Evolutionary conservation across 352 stramenopile genomes (phyloP).

Genomic region (Phytopythium oedochilum): DNA sequence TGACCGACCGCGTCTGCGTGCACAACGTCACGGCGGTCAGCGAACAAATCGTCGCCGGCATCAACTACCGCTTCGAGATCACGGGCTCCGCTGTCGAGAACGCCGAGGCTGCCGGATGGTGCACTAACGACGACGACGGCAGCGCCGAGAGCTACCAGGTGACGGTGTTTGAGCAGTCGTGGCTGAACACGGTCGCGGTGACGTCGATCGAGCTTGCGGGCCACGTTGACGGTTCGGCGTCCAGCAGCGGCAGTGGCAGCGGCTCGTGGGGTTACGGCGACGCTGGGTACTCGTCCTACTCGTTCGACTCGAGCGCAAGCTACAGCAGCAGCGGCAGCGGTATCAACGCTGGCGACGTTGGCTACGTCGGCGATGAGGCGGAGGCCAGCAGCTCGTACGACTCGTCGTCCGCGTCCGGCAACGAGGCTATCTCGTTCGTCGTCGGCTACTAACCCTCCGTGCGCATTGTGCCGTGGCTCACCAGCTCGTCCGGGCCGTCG

Average conservation of each 20-base stretch:
- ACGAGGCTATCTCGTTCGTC: neutral
- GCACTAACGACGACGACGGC: conserved; percentile 17
- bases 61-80: conserved; percentile 18
- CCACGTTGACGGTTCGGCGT: neutral
- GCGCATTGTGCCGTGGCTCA: neutral
- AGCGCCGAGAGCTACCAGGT: conserved; percentile 30
- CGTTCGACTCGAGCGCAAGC: conserved; percentile 1
- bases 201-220: conserved; percentile 26
- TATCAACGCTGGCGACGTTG: conserved; percentile 10
- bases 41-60: conserved; percentile 15
- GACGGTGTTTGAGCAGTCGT: conserved; percentile 51
- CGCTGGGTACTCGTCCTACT: neutral
- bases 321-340: neutral
- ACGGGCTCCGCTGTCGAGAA: conserved; percentile 2
- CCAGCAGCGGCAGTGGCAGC: conserved; percentile 1
- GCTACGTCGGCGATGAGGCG: neutral
- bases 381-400: neutral
- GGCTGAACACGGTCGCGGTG: conserved; percentile 52
- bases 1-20: conserved; percentile 9
- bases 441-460: neutral
- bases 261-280: neutral
- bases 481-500: too few relatives aligned
- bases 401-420: neutral
- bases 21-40: conserved; percentile 5
- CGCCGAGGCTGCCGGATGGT: neutral